Base-by-base conservation (phyloP, 345 rosid genomes). In the Eucalyptus pauciflora region DNA sequence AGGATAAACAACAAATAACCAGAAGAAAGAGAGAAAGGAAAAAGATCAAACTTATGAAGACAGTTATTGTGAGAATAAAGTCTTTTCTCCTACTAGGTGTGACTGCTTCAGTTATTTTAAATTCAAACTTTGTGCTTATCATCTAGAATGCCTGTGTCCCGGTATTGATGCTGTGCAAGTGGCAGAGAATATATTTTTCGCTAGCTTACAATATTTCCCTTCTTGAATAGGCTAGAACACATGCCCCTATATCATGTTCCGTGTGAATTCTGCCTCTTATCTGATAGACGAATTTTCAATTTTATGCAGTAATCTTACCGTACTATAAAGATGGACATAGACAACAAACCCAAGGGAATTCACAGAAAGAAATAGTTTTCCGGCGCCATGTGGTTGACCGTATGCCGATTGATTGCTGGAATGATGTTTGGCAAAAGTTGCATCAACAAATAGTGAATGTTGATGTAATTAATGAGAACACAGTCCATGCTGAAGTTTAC, bases 331-430 rank as follows among this genome's bases (percentile, higher is more conserved):
- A 96, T 92, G 96, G 91, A 50, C 91, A 96, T 54, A 48, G 64
- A 15, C 92, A 92, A 67, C 94, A 92, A 86, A 87, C 87, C 88
- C 92, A 90, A 50, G 91, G 92, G n/a, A 87, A 93, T 88, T 85
- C 92, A 12, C 90, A 92, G 87, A 94, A 93, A 89, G 99, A 95
- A 89, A 94, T 96, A 85, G 67, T 97, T 86, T 97, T 92, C 69
- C 94, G 95, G 89, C 97, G 99, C 86, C 99, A 97, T 92, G 93
- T 95, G 90, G 97, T 96, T 87, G 97, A 96, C 41, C 95, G 94
- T 79, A 96, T 97, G 99, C 99, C 99, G 20, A 94, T 97, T 91
- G 99, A 97, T 94, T 93, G 97, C 91, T 96, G 99, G 99, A 96
- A 96, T 92, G 98, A 96, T 91, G 97, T 97, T 76, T 96, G 99